These are phyloP conservation scores for Prunus fruticosa DNA, from an alignment of 306 rosid genomes.

Conservation along the genomic window DNA sequence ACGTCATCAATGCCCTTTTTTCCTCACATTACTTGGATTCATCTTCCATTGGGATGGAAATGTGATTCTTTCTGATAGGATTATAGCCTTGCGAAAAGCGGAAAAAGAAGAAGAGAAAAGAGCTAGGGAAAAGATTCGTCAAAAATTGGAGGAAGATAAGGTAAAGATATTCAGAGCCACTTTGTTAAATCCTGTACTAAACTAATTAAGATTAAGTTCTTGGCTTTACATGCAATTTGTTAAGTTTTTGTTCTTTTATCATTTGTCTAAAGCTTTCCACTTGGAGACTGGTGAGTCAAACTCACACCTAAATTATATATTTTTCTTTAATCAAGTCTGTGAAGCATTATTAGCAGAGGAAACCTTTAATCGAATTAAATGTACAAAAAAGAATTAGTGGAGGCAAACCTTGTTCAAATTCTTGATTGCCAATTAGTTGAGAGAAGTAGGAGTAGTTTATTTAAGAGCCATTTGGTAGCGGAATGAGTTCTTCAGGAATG, in stretches of 20 bases:
- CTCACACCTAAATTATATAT: not conserved
- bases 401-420: not conserved
- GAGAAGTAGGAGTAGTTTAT: not conserved
- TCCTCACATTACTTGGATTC: not conserved
- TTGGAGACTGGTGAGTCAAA: not conserved
- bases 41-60: constrained; percentile 1
- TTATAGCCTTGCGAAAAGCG: constrained; percentile 87
- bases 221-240: not conserved
- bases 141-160: constrained; percentile 97
- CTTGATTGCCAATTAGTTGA: not conserved
- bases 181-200: not conserved
- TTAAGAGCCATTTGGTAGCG: not conserved
- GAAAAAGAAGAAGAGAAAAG: constrained; percentile 96
- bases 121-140: constrained; percentile 91
- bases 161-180: constrained; percentile 30
- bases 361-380: not conserved
- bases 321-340: not conserved
- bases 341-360: not conserved
- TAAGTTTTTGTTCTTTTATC: not conserved
- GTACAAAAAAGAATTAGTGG: not conserved
- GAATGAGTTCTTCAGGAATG: no score
- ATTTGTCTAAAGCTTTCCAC: not conserved
- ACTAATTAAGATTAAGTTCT: not conserved
- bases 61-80: constrained; percentile 44
- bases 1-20: constrained; percentile 1